Percentiles rank a stretch among this genome's conserved stretches.
Evolutionary conservation across 306 rosid species (phyloP).

Genomic region (Argentina anserina): DNA sequence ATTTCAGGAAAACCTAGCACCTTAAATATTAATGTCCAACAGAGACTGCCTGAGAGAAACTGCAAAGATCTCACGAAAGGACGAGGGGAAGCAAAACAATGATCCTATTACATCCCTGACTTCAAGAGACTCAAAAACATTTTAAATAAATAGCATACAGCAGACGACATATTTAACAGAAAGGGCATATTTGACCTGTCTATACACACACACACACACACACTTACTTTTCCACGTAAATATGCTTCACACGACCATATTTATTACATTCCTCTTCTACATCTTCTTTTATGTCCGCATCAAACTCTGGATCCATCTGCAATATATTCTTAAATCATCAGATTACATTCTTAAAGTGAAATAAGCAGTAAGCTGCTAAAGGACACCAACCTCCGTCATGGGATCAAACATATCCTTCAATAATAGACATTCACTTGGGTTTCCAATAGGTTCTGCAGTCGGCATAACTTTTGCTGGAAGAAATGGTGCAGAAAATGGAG

Average conservation of each 20-base stretch:
- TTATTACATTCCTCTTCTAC: conserved; percentile 96
- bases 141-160: not conserved
- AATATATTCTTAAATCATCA: conserved; percentile 23
- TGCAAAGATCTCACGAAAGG: not conserved
- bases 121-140: not conserved
- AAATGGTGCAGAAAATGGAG: conserved; percentile 39
- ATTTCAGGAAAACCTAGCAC: not conserved
- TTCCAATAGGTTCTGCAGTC: conserved; percentile 62
- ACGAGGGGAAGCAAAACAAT: not conserved
- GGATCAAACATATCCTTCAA: conserved; percentile 98
- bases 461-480: conserved; percentile 53
- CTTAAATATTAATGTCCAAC: not conserved
- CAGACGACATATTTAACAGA: not conserved
- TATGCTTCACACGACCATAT: conserved; percentile 85
- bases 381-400: conserved; percentile 63
- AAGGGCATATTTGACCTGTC: not conserved
- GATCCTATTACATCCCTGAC: not conserved
- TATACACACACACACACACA: not conserved
- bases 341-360: conserved; percentile 1
- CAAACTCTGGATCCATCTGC: conserved; percentile 90
- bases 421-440: conserved; percentile 83
- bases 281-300: conserved; percentile 83
- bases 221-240: conserved; percentile 94
- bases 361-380: conserved; percentile 5
- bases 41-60: too few relatives aligned